These are phyloP conservation scores for Quercus wislizeni DNA, from an alignment of 306 rosid genomes.

Conservation along the genomic window DNA sequence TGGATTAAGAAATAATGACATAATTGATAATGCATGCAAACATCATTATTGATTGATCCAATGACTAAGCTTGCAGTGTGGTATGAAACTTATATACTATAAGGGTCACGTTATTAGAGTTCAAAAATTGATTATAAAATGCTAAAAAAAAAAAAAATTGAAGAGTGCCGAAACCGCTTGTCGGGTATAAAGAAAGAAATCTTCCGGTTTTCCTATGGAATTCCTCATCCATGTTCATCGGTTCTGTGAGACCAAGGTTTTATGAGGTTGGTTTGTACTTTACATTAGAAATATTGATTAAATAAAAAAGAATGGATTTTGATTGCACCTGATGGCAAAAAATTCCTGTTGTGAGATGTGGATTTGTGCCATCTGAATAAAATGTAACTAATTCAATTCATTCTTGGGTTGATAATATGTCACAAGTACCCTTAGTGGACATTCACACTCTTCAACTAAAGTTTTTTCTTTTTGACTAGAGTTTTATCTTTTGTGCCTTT, in stretches of 20 bases:
- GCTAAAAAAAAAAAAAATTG: background rate
- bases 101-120: background rate
- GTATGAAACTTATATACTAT: constrained; percentile 6
- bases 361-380: background rate
- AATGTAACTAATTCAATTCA: background rate
- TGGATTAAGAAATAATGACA: constrained; percentile 9
- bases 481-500: too few relatives aligned
- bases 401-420: too few relatives aligned
- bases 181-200: constrained; percentile 34
- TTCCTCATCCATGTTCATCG: constrained; percentile 35
- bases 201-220: constrained; percentile 2
- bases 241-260: constrained; percentile 22
- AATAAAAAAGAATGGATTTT: background rate
- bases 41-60: constrained; percentile 10
- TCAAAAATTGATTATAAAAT: background rate
- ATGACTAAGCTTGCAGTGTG: background rate
- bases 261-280: constrained; percentile 16
- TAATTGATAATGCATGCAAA: constrained; percentile 1
- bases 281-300: background rate
- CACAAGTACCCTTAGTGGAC: too few relatives aligned
- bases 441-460: background rate
- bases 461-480: background rate
- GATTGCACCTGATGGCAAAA: background rate
- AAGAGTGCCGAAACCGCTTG: constrained; percentile 37
- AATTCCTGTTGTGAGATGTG: constrained; percentile 12